These are phyloP conservation scores for Umbilicus rupestris DNA, from an alignment of 164 flowering plant species.

Conservation along the genomic window DNA sequence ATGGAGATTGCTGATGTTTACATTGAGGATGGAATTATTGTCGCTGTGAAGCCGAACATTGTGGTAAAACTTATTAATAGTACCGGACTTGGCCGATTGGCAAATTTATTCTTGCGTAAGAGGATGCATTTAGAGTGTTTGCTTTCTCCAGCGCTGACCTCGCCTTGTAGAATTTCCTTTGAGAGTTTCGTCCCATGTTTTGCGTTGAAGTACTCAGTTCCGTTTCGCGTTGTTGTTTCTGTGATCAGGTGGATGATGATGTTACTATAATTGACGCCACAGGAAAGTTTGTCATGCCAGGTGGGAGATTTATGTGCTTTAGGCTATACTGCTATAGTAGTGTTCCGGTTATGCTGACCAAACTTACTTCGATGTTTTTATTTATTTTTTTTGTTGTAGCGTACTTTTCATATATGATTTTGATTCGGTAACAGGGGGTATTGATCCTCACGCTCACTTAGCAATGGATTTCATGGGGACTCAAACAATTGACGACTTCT, in stretches of 20 bases:
- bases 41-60: slow-evolving; percentile 59
- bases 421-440: slow-evolving; percentile 57
- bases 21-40: slow-evolving; percentile 76
- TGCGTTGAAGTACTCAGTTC: not conserved
- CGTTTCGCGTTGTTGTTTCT: slow-evolving; percentile 1
- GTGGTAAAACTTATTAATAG: slow-evolving; percentile 25
- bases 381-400: not conserved
- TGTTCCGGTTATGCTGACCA: not conserved
- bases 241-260: slow-evolving; percentile 75
- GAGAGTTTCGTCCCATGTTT: no score
- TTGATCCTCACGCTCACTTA: slow-evolving; percentile 95
- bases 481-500: slow-evolving; percentile 76
- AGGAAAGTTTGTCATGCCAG: slow-evolving; percentile 99
- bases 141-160: no score
- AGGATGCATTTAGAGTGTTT: no score
- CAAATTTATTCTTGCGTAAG: no score
- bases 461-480: slow-evolving; percentile 77
- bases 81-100: no score
- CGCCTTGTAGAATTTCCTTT: no score
- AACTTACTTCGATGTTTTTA: not conserved
- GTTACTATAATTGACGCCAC: slow-evolving; percentile 81
- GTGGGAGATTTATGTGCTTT: slow-evolving; percentile 22
- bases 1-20: slow-evolving; percentile 88
- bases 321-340: no score
- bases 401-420: not conserved